These are phyloP conservation scores for Clarireedia paspali DNA, from an alignment of 2,329 filamentous ascomycete species.

Conservation along the genomic window DNA sequence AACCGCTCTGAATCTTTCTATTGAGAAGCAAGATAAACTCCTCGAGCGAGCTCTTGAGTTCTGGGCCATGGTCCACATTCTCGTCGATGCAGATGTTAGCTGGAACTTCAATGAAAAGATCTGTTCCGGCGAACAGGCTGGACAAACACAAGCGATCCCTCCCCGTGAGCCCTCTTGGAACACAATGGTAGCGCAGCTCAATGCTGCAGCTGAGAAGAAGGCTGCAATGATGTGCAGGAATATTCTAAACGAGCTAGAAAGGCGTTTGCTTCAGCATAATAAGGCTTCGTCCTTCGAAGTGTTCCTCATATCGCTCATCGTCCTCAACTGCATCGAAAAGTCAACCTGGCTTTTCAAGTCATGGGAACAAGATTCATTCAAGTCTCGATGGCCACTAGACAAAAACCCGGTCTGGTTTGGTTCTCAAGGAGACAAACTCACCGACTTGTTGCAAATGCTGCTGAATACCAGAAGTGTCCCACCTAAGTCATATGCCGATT, in stretches of 20 bases:
- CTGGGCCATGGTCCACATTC: conserved; percentile 56
- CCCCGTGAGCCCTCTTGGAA: conserved; percentile 35
- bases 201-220: conserved; percentile 56
- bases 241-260: conserved; percentile 53
- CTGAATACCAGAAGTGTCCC: conserved; percentile 52
- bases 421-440: conserved; percentile 50
- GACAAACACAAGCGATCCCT: conserved; percentile 16
- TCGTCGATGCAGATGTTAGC: conserved; percentile 53
- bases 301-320: conserved; percentile 53
- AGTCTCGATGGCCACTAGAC: conserved; percentile 51
- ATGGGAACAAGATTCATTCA: conserved; percentile 52
- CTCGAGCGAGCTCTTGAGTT: conserved; percentile 53
- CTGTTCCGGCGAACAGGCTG: conserved; percentile 15
- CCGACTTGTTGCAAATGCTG: conserved; percentile 53
- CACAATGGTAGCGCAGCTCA: conserved; percentile 56
- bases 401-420: conserved; percentile 49
- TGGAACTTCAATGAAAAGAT: conserved; percentile 38
- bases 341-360: conserved; percentile 62
- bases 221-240: conserved; percentile 51
- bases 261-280: conserved; percentile 53
- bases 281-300: conserved; percentile 51
- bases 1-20: conserved; percentile 39
- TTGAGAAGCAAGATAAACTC: conserved; percentile 43
- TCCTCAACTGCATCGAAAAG: conserved; percentile 60
- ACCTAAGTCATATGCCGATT: conserved; percentile 37